phyloP scores from a whole-genome alignment of 2,329 filamentous ascomycete genomes.

The Pleurostoma richardsiae region DNA sequence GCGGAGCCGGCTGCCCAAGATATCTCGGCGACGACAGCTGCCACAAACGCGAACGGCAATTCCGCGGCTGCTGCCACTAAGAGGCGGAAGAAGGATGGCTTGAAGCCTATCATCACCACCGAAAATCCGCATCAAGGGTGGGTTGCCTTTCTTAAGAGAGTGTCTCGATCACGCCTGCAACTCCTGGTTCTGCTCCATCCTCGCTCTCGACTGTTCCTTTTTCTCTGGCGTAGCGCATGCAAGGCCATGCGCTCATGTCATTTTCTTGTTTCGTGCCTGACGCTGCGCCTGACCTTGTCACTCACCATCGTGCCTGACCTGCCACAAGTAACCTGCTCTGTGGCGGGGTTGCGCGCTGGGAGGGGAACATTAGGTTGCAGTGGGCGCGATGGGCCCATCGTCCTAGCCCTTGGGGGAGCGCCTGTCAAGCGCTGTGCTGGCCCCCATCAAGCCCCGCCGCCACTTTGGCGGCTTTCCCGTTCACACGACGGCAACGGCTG shows the following conservation, averaged over 20 bases:
- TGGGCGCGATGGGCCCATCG: too few relatives aligned
- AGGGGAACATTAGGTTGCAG: too few relatives aligned
- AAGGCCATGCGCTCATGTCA: background rate
- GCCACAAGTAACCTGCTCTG: too few relatives aligned
- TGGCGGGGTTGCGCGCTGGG: too few relatives aligned
- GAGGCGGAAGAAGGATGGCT: conserved; percentile 70
- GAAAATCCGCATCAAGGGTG: conserved; percentile 39
- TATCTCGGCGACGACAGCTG: background rate
- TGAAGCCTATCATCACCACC: conserved; percentile 73
- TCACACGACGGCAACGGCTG: background rate
- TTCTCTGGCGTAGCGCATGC: background rate
- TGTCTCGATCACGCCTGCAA: background rate
- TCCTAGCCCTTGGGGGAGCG: too few relatives aligned
- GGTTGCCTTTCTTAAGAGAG: conserved; percentile 14
- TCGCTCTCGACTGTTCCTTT: conserved; percentile 4
- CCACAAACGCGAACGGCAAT: conserved; percentile 5
- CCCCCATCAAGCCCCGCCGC: background rate
- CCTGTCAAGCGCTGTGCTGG: too few relatives aligned
- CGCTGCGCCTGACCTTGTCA: too few relatives aligned
- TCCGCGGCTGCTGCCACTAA: conserved; percentile 35
- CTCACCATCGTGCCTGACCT: too few relatives aligned
- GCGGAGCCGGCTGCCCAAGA: conserved; percentile 10
- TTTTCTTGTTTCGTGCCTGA: background rate
- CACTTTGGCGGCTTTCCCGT: background rate
- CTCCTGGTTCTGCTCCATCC: conserved; percentile 5